These are phyloP conservation scores for Lachancea waltii DNA, from an alignment of 805 yeast genomes.

Conservation along the genomic window DNA sequence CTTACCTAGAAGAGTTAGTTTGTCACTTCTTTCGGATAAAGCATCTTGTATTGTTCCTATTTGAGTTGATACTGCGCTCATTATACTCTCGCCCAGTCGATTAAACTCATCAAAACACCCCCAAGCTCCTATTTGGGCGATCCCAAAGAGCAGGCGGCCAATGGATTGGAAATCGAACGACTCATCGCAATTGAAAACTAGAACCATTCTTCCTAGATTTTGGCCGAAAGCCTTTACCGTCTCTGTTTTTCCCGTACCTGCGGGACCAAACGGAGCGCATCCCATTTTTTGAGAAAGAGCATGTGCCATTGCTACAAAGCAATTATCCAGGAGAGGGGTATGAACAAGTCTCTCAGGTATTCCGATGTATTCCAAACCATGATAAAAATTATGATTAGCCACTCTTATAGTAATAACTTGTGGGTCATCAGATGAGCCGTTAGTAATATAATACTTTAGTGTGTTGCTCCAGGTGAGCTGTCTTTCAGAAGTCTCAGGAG, in stretches of 20 bases:
- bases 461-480: slow-evolving; percentile 44
- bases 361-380: slow-evolving; percentile 83
- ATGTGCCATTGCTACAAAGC: slow-evolving; percentile 63
- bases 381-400: slow-evolving; percentile 43
- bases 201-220: slow-evolving; percentile 69
- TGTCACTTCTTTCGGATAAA: slow-evolving; percentile 22
- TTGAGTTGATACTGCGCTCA: slow-evolving; percentile 82
- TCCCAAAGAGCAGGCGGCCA: slow-evolving; percentile 68
- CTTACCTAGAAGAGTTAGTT: slow-evolving; percentile 40
- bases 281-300: slow-evolving; percentile 71
- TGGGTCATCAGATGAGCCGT: slow-evolving; percentile 23
- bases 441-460: slow-evolving; percentile 43
- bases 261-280: slow-evolving; percentile 93
- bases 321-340: slow-evolving; percentile 63
- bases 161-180: slow-evolving; percentile 75
- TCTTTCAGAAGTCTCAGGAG: slow-evolving; percentile 9
- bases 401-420: slow-evolving; percentile 43
- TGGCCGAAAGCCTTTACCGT: slow-evolving; percentile 79
- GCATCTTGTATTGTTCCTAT: slow-evolving; percentile 65
- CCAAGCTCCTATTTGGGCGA: slow-evolving; percentile 84
- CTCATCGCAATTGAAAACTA: slow-evolving; percentile 90
- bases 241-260: slow-evolving; percentile 97
- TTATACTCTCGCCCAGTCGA: slow-evolving; percentile 58
- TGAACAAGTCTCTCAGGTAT: slow-evolving; percentile 63
- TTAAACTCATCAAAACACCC: slow-evolving; percentile 96